Evolutionary conservation across 352 stramenopile genomes (phyloP), one percentile per base, ranked within the genome.

Genomic region (Pythium phragmiticola): DNA sequence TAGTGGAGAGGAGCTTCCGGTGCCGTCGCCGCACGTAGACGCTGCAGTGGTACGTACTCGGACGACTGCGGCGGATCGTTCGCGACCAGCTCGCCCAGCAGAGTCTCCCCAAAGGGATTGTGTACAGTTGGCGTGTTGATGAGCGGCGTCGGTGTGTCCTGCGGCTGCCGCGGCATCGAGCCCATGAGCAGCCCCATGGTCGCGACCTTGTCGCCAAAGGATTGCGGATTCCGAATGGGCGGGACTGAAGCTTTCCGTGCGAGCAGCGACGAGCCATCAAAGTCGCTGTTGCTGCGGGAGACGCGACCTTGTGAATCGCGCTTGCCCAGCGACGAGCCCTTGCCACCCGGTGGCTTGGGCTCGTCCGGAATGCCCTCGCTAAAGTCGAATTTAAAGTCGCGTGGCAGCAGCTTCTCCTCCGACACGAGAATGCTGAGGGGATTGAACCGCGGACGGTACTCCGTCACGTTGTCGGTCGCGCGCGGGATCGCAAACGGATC

Each of bases 401-500:
- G 70, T 7, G 83, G 83, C 51, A 92, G 62, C n/a, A 92, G 66
- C 66, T 86, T 76, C 57, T 90, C 81, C 63, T 90, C 83, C 19
- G 69, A 72, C 28, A 85, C 65, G 23, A 92, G 75, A 57, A 92
- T 90, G 53, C 74, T 89, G 43, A 88, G 57, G 46, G 83, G 81
- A 58, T 92, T 92, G 61, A 89, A 82, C 53, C 69, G 75, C 0
- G 83, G 83, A 0, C 80, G 73, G 67, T 92, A 92, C 52, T 85
- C 80, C 13, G 68, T 56, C 41, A 90, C 83, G 60, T 89, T 89
- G 72, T 92, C 83, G 16, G 83, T 88, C 28, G 84, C 74, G 30
- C 83, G 71, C 17, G 83, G 83, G 63, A 92, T 92, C 37, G 78
- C 87, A 58, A 88, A 92, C 58, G 83, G 81, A 57, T 90, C 81